Conservation (phyloP, 2,329 filamentous ascomycete genomes). For the Hansfordia pulvinata region DNA sequence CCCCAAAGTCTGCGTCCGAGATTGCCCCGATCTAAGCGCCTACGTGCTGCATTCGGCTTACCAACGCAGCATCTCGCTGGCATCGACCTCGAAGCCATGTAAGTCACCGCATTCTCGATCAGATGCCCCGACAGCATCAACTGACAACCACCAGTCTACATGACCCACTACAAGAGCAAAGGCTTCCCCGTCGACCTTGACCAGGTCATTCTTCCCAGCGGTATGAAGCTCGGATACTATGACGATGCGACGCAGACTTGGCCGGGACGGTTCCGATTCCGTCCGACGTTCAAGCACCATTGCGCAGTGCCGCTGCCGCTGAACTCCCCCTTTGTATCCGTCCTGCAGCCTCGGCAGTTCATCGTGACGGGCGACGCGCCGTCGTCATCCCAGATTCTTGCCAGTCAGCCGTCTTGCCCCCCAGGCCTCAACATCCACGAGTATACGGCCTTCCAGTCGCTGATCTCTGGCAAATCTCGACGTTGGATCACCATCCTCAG, state of each 20-base stretch:
- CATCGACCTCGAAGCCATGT: conserved; percentile 6
- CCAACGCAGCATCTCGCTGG: conserved; percentile 6
- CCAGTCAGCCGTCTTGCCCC: conserved; percentile 33
- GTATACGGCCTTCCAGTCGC: conserved; percentile 33
- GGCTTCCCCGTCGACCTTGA: conserved; percentile 24
- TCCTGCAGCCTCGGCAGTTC: conserved; percentile 13
- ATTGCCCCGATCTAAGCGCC: conserved; percentile 7
- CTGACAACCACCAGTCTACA: conserved; percentile 11
- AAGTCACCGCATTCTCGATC: too few relatives aligned
- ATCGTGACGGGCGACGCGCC: conserved; percentile 21
- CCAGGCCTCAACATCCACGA: conserved; percentile 32
- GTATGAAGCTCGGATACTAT: conserved; percentile 30
- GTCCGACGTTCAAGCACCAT: conserved; percentile 29
- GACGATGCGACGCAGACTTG: conserved; percentile 25
- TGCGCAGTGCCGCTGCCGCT: conserved; percentile 22
- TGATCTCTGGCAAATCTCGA: conserved; percentile 28
- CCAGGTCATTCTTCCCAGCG: conserved; percentile 30
- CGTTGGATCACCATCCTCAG: conserved; percentile 35
- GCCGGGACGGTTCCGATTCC: conserved; percentile 15
- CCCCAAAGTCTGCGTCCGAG: conserved; percentile 6
- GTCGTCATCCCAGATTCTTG: conserved; percentile 38
- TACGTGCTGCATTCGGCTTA: conserved; percentile 1
- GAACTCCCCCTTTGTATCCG: conserved; percentile 19
- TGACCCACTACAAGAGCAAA: conserved; percentile 31
- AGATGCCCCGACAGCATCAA: too few relatives aligned